Evolutionary conservation across 768 basidiomycete genomes (phyloP).

Genomic region (Lentinus brumalis): DNA sequence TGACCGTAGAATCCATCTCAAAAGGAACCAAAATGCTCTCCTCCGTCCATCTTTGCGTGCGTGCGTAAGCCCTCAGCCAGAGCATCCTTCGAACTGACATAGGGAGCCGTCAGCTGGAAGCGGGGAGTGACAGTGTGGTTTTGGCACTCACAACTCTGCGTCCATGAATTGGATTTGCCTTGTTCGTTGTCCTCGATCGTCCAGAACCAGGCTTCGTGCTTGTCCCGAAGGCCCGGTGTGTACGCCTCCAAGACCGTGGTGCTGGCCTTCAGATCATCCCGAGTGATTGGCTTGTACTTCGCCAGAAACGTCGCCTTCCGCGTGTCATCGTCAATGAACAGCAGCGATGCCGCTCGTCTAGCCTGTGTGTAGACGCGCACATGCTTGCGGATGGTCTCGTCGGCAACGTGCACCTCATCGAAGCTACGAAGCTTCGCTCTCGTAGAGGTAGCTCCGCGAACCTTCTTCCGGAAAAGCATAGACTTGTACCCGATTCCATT

Average conservation of each 20-base stretch:
- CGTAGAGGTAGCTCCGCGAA: background rate
- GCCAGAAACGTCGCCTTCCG: background rate
- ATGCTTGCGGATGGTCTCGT: background rate
- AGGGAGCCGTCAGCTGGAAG: too few species aligned
- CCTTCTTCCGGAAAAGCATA: background rate
- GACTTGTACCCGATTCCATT: background rate
- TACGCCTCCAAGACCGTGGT: background rate
- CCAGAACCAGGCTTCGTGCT: background rate
- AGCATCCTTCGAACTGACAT: too few species aligned
- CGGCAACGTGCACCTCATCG: background rate
- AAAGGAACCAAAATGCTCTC: too few species aligned
- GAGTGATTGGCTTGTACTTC: background rate
- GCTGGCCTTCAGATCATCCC: background rate
- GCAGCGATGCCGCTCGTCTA: background rate
- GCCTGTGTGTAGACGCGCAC: background rate
- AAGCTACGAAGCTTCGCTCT: background rate
- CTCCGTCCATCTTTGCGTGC: too few species aligned
- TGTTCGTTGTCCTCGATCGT: background rate
- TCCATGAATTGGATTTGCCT: background rate
- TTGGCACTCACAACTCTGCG: background rate
- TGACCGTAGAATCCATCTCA: too few species aligned
- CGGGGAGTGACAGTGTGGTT: too few species aligned
- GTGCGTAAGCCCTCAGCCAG: too few species aligned
- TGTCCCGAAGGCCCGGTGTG: background rate
- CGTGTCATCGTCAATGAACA: background rate